Base-by-base conservation (phyloP, 2,329 filamentous ascomycete species). In the Aspergillus pseudoviridinutans region DNA sequence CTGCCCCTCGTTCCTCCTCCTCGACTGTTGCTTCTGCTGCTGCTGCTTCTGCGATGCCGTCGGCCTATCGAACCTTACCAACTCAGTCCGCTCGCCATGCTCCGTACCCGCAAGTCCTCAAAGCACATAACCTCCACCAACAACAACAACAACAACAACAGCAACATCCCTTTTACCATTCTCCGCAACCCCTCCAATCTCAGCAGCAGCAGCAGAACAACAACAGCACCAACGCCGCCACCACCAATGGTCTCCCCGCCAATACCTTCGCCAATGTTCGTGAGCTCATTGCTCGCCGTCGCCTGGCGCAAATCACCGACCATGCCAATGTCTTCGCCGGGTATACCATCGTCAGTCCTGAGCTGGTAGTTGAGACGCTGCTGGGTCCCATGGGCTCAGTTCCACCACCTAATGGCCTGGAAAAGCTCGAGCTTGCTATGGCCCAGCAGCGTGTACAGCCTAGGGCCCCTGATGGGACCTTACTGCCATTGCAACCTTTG, bases 291-390 rank as follows among this genome's bases (percentile, higher is more conserved):
- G 73, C 74, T 61, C 75, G 75, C 27, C 74, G 74, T 27, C 73
- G 74, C 38, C 63, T 78, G 60, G 72, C 69, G 50, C 74, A 77
- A 58, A 78, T 78, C 58, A 76, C 74, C 64, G 75, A 78, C 58
- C 75, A 77, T 69, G 74, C 74, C 65, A 78, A 78, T 67, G 68
- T 74, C 27, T 75, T 75, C 56, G 75, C 75, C 56, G 74, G 74
- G 49, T 77, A 77, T 59, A 75, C 66, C 49, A 77, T 78, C 60
- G 75, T 76, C 57, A 70, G 74, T 58, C 72, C 75, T 51, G 74
- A 77, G 64, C 66, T 77, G 69, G 75, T 76, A 53, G 74, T 76
- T 50, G 74, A 77, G 57, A 74, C 73, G 29, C 67, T 78, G 49
- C 60, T 78, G 61, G 75, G 75, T 4, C 73, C 75, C 32, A 72